phyloP scores from a whole-genome alignment of 2,329 filamentous ascomycete genomes.

The Raffaelea ambrosiae region DNA sequence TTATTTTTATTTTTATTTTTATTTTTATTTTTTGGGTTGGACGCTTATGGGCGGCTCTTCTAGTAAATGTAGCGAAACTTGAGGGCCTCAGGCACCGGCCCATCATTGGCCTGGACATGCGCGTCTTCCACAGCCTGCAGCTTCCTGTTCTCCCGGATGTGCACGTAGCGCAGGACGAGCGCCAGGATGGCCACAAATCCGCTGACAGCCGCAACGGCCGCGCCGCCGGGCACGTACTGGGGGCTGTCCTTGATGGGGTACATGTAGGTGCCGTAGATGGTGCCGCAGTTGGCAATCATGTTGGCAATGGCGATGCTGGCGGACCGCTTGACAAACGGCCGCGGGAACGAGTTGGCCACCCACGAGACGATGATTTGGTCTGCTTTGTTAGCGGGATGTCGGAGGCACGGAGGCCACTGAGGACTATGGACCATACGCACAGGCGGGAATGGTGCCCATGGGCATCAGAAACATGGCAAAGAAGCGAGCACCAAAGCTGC shows the following conservation, averaged over 20 bases:
- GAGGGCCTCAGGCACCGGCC: neutral
- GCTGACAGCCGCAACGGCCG: slow-evolving; percentile 54
- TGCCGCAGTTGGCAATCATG: slow-evolving; percentile 52
- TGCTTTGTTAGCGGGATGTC: slow-evolving; percentile 5
- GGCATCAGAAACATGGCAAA: slow-evolving; percentile 57
- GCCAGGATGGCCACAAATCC: slow-evolving; percentile 49
- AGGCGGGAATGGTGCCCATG: slow-evolving; percentile 38
- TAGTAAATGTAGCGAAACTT: neutral
- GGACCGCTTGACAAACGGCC: slow-evolving; percentile 59
- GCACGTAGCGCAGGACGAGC: slow-evolving; percentile 39
- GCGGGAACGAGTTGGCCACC: slow-evolving; percentile 63
- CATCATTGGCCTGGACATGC: neutral
- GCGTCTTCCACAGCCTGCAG: slow-evolving; percentile 33
- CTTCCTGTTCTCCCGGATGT: slow-evolving; percentile 52
- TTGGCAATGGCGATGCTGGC: slow-evolving; percentile 59
- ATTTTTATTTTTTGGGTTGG: neutral
- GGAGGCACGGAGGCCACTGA: no score
- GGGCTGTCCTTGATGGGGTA: slow-evolving; percentile 18
- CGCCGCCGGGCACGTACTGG: slow-evolving; percentile 44
- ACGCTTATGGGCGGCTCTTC: neutral
- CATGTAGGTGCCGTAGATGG: slow-evolving; percentile 28
- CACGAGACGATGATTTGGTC: slow-evolving; percentile 54
- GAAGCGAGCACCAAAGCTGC: slow-evolving; percentile 42
- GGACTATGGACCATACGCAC: slow-evolving; percentile 15
- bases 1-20: neutral